Evolutionary conservation across 83 land plant genomes (phyloP), one percentile per base, ranked within the genome.

Genomic region (Diphasiastrum complanatum): DNA sequence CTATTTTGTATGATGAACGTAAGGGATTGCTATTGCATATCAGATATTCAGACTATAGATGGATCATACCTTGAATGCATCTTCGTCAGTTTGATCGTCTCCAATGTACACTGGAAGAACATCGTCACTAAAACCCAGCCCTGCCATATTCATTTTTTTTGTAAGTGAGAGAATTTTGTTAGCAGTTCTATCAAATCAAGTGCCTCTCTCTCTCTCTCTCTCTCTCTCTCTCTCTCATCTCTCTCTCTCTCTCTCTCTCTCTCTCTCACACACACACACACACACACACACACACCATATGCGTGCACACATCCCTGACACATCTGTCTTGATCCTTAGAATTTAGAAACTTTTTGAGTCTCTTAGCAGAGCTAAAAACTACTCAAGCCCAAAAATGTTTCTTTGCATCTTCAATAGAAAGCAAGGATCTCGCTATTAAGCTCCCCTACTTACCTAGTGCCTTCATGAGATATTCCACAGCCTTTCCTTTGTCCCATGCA

Each of bases 401-500:
- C 18, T 49, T 8, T 18, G 8, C 51, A 18, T 8, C 51, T 8
- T 6, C n/a, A 5, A 24, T 5, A 49, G 23, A 5, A 18, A 8
- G 5, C 8, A 49, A 8, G n/a, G 5, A 49, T 8, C 33, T 12
- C 33, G 11, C 25, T 5, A 25, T 5, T 1, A n/a, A 26, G 30
- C n/a, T n/a, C n/a, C n/a, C n/a, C 58, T 16, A 1, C 23, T 33
- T 33, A 59, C 61, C 61, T 16, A 59, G 34, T 1, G 61, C 61
- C 0, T 59, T n/a, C n/a, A 59, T 25, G 6, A 59, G 19, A 36
- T 34, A 59, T 33, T 59, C 43, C 23, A 59, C 30, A 37, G 61
- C 61, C 34, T 59, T 59, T 35, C 61, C 61, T 59, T 59, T 59
- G 46, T 59, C 61, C 61, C 61, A 59, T 33, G 38, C 61, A 34